Evolutionary conservation across 2,329 filamentous ascomycete genomes (phyloP).

Genomic region (Xylariaceae sp.): DNA sequence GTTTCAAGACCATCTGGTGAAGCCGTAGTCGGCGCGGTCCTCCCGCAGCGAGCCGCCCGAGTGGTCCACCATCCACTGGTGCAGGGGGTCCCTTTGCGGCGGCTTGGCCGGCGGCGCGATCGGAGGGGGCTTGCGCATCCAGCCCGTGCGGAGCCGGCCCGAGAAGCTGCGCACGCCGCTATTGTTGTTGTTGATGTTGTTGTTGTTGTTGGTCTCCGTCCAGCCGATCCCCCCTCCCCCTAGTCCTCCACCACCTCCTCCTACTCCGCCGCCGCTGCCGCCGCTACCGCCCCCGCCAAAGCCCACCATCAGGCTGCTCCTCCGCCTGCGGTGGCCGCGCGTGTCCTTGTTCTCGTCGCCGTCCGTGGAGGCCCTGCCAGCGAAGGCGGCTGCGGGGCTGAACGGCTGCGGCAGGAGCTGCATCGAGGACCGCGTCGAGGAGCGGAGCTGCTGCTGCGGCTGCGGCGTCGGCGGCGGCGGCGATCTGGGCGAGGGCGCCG

Average conservation of each 20-base stretch:
- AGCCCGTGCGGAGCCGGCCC: slow-evolving; percentile 8
- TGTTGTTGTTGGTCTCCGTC: not conserved
- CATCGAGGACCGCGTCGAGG: slow-evolving; percentile 3
- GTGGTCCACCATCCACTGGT: slow-evolving; percentile 20
- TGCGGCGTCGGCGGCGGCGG: too few species aligned
- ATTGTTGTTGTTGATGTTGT: not conserved
- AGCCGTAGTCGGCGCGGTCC: too few species aligned
- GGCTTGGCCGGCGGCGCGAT: too few species aligned
- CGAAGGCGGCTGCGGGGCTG: too few species aligned
- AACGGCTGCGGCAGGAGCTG: slow-evolving; percentile 3
- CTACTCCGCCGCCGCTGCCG: slow-evolving; percentile 2
- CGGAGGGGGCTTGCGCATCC: too few species aligned
- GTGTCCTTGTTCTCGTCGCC: slow-evolving; percentile 3
- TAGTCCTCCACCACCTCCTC: not conserved
- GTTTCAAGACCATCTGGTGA: too few species aligned
- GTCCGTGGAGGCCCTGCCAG: too few species aligned
- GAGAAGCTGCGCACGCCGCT: not conserved
- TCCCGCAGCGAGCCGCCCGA: slow-evolving; percentile 18
- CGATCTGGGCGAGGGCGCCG: slow-evolving; percentile 1
- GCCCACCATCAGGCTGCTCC: not conserved
- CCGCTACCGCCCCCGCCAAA: slow-evolving; percentile 3
- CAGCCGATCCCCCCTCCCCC: not conserved
- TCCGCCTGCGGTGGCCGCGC: too few species aligned
- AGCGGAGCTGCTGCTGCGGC: too few species aligned
- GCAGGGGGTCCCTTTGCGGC: slow-evolving; percentile 15